These are phyloP conservation scores for Penicillium sp. DNA, from an alignment of 2,329 filamentous ascomycete genomes.

Conservation along the genomic window DNA sequence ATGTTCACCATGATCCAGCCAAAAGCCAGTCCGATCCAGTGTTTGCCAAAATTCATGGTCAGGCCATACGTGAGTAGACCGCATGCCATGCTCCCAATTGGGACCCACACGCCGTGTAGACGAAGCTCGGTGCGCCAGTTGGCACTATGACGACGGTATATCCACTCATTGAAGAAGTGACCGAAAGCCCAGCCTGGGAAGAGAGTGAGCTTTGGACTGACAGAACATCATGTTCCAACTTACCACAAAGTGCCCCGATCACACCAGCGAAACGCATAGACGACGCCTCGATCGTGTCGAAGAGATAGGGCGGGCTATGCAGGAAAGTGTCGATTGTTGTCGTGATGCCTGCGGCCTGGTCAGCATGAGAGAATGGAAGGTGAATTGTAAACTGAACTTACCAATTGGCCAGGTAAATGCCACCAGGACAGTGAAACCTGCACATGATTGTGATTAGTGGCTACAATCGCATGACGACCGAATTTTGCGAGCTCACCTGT, in stretches of 20 bases:
- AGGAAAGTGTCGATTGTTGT: slow-evolving; percentile 36
- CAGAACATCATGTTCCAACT: background rate
- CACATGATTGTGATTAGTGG: slow-evolving; percentile 1
- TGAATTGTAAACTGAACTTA: slow-evolving; percentile 3
- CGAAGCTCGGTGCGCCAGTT: slow-evolving; percentile 35
- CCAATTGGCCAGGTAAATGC: slow-evolving; percentile 41
- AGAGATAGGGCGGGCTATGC: slow-evolving; percentile 34
- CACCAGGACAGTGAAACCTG: slow-evolving; percentile 32
- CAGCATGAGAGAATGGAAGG: background rate
- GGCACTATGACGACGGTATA: slow-evolving; percentile 22
- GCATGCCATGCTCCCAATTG: slow-evolving; percentile 29
- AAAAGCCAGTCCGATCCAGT: slow-evolving; percentile 39
- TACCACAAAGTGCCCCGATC: slow-evolving; percentile 33
- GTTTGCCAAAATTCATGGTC: slow-evolving; percentile 33
- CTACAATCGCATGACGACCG: background rate
- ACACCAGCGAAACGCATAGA: slow-evolving; percentile 39
- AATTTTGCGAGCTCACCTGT: slow-evolving; percentile 16
- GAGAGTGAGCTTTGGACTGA: background rate
- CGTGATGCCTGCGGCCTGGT: slow-evolving; percentile 28
- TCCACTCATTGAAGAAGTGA: slow-evolving; percentile 37
- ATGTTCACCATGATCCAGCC: slow-evolving; percentile 40
- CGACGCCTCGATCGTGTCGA: slow-evolving; percentile 34
- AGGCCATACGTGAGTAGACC: slow-evolving; percentile 37
- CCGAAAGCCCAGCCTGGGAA: slow-evolving; percentile 31
- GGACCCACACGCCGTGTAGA: slow-evolving; percentile 37